phyloP scores from a whole-genome alignment of 163 green algal species.

The Picocystis sp. region DNA sequence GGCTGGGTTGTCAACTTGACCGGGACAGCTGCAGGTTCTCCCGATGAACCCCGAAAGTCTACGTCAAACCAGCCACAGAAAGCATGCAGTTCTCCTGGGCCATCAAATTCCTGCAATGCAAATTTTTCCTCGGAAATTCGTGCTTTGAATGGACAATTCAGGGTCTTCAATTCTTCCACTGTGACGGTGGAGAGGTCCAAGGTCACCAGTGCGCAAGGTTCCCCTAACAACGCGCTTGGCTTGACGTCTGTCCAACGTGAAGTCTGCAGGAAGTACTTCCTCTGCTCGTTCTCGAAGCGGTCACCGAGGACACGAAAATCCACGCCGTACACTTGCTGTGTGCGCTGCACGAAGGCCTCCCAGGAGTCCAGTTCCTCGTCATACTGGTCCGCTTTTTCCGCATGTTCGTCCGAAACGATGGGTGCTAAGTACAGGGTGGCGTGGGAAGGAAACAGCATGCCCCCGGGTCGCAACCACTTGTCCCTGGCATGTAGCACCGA shows the following conservation, averaged over 20 bases:
- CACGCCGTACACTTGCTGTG: conserved; percentile 67
- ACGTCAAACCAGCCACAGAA: no score
- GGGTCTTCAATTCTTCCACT: conserved; percentile 28
- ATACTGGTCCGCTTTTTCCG: no score
- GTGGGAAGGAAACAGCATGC: conserved; percentile 79
- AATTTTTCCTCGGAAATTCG: conserved; percentile 10
- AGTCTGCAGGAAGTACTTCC: conserved; percentile 65
- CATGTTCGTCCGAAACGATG: conserved; percentile 17
- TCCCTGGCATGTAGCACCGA: conserved; percentile 70
- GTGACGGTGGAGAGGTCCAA: no score
- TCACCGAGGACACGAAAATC: conserved; percentile 55
- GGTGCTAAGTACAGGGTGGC: conserved; percentile 69
- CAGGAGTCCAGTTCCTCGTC: conserved; percentile 46
- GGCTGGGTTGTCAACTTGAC: no score
- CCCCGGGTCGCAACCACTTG: conserved; percentile 57
- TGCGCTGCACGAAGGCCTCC: conserved; percentile 64
- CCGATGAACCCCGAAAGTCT: no score
- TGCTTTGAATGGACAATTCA: conserved; percentile 54
- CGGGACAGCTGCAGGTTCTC: no score
- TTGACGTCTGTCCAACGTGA: conserved; percentile 44
- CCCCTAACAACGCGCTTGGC: conserved; percentile 62
- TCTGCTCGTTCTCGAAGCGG: conserved; percentile 53
- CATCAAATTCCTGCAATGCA: neutral
- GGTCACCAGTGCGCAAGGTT: conserved; percentile 32
- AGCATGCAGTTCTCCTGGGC: no score